Conservation (phyloP, 2,329 filamentous ascomycete genomes). For the Claviceps capensis region DNA sequence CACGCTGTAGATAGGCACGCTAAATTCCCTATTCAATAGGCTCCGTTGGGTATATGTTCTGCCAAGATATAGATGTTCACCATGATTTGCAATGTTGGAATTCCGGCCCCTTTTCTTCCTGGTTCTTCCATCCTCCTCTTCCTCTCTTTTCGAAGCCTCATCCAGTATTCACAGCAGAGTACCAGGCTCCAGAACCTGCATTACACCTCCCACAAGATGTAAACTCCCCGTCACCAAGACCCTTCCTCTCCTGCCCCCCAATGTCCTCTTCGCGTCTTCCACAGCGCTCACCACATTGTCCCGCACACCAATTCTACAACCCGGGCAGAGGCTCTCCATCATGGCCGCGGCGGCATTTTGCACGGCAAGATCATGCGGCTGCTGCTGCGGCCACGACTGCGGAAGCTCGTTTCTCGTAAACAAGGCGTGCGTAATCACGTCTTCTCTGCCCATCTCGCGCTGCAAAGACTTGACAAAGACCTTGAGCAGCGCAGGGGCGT, state of each 20-base stretch:
- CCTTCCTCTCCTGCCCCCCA: constrained; percentile 21
- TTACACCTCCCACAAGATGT: constrained; percentile 66
- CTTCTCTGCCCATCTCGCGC: constrained; percentile 20
- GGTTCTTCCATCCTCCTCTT: not conserved
- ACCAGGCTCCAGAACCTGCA: constrained; percentile 52
- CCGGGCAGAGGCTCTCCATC: constrained; percentile 43
- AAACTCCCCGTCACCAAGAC: constrained; percentile 72
- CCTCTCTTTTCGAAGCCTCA: not conserved
- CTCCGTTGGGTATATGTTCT: no score
- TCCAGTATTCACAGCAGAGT: constrained; percentile 16
- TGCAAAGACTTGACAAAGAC: constrained; percentile 45
- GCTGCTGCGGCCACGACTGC: constrained; percentile 2
- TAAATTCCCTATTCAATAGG: no score
- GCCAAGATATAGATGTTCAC: no score
- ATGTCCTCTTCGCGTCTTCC: constrained; percentile 33
- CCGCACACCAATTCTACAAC: constrained; percentile 31
- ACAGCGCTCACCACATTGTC: constrained; percentile 64
- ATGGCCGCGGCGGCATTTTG: constrained; percentile 52
- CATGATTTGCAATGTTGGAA: no score
- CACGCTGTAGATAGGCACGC: no score
- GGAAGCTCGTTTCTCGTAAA: constrained; percentile 63
- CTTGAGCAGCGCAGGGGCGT: constrained; percentile 52
- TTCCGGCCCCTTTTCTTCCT: not conserved
- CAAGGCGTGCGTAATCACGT: constrained; percentile 55
- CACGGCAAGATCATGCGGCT: constrained; percentile 30